Evolutionary conservation across 2,329 filamentous ascomycete species (phyloP).

Genomic region (Cytospora chrysosperma): DNA sequence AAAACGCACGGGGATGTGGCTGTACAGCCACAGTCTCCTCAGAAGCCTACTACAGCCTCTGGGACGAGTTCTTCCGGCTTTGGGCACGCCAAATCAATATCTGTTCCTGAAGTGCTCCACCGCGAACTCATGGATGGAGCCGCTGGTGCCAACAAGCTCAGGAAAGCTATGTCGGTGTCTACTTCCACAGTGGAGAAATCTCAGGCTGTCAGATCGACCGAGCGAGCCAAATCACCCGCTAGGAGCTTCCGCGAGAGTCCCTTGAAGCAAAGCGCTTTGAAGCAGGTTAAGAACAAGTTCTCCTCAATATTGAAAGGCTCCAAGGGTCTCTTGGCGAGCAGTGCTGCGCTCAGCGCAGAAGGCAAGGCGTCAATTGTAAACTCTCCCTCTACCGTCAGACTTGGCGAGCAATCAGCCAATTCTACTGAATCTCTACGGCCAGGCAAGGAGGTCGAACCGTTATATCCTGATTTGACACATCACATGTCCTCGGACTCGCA

Average conservation of each 20-base stretch:
- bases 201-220: conserved; percentile 43
- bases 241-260: conserved; percentile 68
- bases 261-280: conserved; percentile 46
- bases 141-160: conserved; percentile 38
- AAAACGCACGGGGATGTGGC: conserved; percentile 31
- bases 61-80: conserved; percentile 36
- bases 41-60: conserved; percentile 32
- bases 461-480: conserved; percentile 48
- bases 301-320: conserved; percentile 89
- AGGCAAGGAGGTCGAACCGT: conserved; percentile 33
- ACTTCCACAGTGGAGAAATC: conserved; percentile 49
- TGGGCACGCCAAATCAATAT: conserved; percentile 61
- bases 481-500: conserved; percentile 34
- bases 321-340: conserved; percentile 81
- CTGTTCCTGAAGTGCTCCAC: conserved; percentile 55
- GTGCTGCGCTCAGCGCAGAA: conserved; percentile 61
- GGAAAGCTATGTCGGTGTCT: conserved; percentile 55
- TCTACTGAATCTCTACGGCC: conserved; percentile 50
- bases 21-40: conserved; percentile 37
- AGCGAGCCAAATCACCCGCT: conserved; percentile 52
- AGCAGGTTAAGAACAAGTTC: conserved; percentile 88
- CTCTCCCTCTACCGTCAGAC: conserved; percentile 51
- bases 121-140: conserved; percentile 24
- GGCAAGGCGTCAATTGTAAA: conserved; percentile 54
- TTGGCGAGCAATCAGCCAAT: conserved; percentile 43